Evolutionary conservation across 106 monocot species (phyloP).

Genomic region (Acorus gramineus): DNA sequence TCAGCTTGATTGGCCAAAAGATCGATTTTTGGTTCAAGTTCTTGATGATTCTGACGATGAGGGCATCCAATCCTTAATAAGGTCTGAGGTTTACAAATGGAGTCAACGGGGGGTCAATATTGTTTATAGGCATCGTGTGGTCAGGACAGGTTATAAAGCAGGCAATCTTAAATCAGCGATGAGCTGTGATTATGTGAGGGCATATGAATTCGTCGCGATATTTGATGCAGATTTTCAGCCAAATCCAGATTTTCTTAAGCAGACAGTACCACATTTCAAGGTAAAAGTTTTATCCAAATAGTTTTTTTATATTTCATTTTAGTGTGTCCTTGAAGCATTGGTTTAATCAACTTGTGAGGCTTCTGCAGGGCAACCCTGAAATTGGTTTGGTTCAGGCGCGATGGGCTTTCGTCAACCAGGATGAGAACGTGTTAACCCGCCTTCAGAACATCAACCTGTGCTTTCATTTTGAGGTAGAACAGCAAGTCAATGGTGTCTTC

Average conservation of each 20-base stretch:
- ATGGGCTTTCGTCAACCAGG: conserved; percentile 50
- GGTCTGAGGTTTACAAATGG: conserved; percentile 53
- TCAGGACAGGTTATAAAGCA: conserved; percentile 64
- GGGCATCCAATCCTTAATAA: conserved; percentile 29
- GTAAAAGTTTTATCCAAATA: conserved; percentile 6
- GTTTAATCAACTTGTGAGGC: conserved; percentile 11
- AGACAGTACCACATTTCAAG: conserved; percentile 64
- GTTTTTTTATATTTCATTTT: background rate
- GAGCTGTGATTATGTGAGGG: conserved; percentile 58
- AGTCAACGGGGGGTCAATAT: conserved; percentile 41
- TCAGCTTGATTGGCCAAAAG: conserved; percentile 59
- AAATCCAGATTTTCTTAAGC: conserved; percentile 57
- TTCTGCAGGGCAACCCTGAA: conserved; percentile 34
- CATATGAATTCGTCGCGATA: conserved; percentile 66
- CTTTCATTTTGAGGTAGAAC: conserved; percentile 53
- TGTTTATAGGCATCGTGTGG: conserved; percentile 47
- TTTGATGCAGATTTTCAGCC: conserved; percentile 70
- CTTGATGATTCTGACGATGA: conserved; percentile 65
- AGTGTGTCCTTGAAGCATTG: background rate
- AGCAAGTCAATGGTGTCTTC: conserved; percentile 39
- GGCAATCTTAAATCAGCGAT: conserved; percentile 72
- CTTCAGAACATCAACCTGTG: conserved; percentile 57
- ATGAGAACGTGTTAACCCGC: conserved; percentile 44
- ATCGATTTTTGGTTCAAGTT: conserved; percentile 50
- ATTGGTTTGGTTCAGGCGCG: conserved; percentile 46